These are phyloP conservation scores for Amanita phalloides DNA, from an alignment of 768 basidiomycete species.

Conservation along the genomic window DNA sequence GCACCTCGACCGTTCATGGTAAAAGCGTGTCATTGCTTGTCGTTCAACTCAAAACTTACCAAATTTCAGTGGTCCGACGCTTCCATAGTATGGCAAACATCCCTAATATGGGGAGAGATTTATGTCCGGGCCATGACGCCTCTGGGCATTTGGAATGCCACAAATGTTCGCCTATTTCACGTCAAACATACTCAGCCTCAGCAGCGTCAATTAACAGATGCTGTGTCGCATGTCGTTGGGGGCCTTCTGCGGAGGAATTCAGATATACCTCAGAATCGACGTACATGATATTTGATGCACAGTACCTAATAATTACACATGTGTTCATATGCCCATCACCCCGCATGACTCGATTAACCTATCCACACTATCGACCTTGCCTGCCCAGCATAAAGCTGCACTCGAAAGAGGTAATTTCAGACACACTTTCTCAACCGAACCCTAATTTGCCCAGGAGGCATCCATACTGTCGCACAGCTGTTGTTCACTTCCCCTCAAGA, in stretches of 20 bases:
- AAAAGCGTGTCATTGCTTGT: conserved; percentile 16
- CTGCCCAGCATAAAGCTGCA: conserved; percentile 12
- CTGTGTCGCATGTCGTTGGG: conserved; percentile 74
- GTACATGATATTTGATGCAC: not conserved
- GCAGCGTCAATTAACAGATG: conserved; percentile 63
- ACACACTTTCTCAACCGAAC: not conserved
- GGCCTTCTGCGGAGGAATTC: conserved; percentile 53
- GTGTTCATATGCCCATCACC: not conserved
- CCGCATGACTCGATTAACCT: not conserved
- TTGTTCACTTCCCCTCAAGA: conserved; percentile 38
- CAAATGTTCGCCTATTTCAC: conserved; percentile 81
- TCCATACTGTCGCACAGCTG: conserved; percentile 37
- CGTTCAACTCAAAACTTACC: conserved; percentile 1
- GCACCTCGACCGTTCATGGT: conserved; percentile 70
- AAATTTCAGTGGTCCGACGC: conserved; percentile 80
- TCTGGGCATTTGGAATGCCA: conserved; percentile 84
- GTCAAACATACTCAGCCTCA: conserved; percentile 76
- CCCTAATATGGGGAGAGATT: conserved; percentile 90
- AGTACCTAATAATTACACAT: not conserved
- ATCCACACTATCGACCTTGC: conserved; percentile 3
- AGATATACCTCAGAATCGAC: conserved; percentile 16
- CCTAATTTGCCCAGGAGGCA: conserved; percentile 27
- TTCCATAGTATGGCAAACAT: conserved; percentile 86
- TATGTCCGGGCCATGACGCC: conserved; percentile 87
- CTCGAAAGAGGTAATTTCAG: conserved; percentile 21